Evolutionary conservation across 441 rosid genomes (phyloP), one percentile per base, ranked within the genome.

Genomic region (Mallotus repandus): DNA sequence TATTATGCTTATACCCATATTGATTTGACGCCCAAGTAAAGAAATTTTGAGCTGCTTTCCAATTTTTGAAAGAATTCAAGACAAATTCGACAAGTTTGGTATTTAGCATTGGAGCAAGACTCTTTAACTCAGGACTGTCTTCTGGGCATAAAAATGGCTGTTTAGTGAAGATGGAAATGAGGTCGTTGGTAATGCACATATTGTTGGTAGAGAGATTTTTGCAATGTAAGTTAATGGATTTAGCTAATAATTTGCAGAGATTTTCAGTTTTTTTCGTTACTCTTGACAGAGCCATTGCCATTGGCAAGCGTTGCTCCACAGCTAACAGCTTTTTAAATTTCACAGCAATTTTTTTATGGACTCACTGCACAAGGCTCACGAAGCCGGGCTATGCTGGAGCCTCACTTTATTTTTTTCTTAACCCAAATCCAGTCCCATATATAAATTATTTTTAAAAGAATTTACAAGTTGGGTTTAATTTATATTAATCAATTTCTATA

Each of bases 11-110:
- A 71, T 89, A 95, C 10, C 95, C 92, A 71, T 63, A 21, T 54
- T 88, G 98, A 55, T 66, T 76, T 2, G 97, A 87, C 0, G 88
- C 90, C 99, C 97, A 92, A 45, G 57, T 71, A 81, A 95, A 93
- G 85, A 95, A 95, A 1, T 5, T 2, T 35, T 65, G 72, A 48
- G 97, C 96, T 60, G 67, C 15, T 69, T 70, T 86, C 99, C 96
- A 91, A 74, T 83, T 83, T 55, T 58, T 82, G 67, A 91, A 82
- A n/a, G 80, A 78, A 55, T 76, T 81, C 74, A 93, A 76, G 0
- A 83, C 94, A 21, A 86, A 76, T 78, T 92, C 96, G n/a, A 92
- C 98, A 13, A 93, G 83, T 68, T 86, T 79, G n/a, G 88, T 65
- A 81, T 82, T 84, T 64, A 95, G 87, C 60, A 77, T 74, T 54